These are phyloP conservation scores for Cajanus cajan DNA, from an alignment of 306 rosid species.

Conservation along the genomic window DNA sequence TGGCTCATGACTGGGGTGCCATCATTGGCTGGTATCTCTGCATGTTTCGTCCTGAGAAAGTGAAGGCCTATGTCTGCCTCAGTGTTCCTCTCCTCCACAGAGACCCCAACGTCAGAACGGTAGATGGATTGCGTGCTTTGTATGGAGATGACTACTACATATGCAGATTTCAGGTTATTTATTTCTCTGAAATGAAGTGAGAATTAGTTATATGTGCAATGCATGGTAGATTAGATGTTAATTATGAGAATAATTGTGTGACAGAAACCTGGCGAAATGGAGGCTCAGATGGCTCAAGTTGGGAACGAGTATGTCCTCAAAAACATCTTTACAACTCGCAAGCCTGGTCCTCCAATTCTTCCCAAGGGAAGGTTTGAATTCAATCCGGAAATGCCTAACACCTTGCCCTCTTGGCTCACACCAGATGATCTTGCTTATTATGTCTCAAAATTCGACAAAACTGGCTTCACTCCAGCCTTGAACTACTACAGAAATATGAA, in stretches of 20 bases:
- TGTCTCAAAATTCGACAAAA: too few relatives aligned
- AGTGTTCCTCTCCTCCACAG: neutral
- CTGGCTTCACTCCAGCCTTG: too few relatives aligned
- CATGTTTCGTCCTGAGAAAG: too few relatives aligned
- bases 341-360: constrained; percentile 30
- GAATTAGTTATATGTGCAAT: neutral
- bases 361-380: constrained; percentile 32
- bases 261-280: constrained; percentile 28
- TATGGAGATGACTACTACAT: too few relatives aligned
- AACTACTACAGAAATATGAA: too few relatives aligned
- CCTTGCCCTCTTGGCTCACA: constrained; percentile 47
- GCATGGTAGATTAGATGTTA: too few relatives aligned
- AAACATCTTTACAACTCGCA: constrained; percentile 24
- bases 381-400: neutral
- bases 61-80: too few relatives aligned
- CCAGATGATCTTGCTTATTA: constrained; percentile 40
- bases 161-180: too few relatives aligned
- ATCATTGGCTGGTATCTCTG: too few relatives aligned
- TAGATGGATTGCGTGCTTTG: too few relatives aligned
- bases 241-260: neutral
- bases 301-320: constrained; percentile 5
- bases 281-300: constrained; percentile 16
- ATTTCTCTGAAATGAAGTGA: neutral
- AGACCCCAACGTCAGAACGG: neutral
- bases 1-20: too few relatives aligned